These are phyloP conservation scores for Scleroderma citrinum DNA, from an alignment of 768 basidiomycete species.

Conservation along the genomic window DNA sequence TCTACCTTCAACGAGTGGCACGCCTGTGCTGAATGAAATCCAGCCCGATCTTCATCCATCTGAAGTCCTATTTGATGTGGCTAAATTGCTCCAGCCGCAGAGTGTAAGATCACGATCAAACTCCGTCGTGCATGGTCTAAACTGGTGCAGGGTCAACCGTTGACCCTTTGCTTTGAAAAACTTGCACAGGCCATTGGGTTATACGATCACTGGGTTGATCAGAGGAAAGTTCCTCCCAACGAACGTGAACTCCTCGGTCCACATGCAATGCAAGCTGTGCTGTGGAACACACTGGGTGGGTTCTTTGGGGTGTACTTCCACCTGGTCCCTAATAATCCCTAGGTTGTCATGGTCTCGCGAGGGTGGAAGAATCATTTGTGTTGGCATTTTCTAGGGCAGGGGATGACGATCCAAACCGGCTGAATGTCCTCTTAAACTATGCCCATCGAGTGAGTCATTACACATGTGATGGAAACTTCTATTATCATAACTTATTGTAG, in stretches of 20 bases:
- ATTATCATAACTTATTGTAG: slow-evolving; percentile 29
- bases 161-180: slow-evolving; percentile 63
- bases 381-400: slow-evolving; percentile 58
- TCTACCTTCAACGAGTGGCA: slow-evolving; percentile 43
- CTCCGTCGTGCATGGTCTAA: neutral
- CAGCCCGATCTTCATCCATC: slow-evolving; percentile 71
- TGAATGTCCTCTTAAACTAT: slow-evolving; percentile 57
- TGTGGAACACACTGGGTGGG: slow-evolving; percentile 68
- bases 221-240: slow-evolving; percentile 40
- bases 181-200: slow-evolving; percentile 60
- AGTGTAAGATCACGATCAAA: slow-evolving; percentile 37
- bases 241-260: slow-evolving; percentile 65
- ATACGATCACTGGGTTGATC: slow-evolving; percentile 68
- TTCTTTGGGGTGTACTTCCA: neutral
- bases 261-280: slow-evolving; percentile 66
- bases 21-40: slow-evolving; percentile 60
- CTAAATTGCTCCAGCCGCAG: slow-evolving; percentile 64
- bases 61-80: slow-evolving; percentile 71
- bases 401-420: slow-evolving; percentile 53
- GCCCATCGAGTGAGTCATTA: slow-evolving; percentile 52
- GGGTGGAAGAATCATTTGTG: slow-evolving; percentile 64
- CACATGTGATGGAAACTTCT: slow-evolving; percentile 9
- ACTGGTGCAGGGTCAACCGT: slow-evolving; percentile 55
- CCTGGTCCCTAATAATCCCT: slow-evolving; percentile 7
- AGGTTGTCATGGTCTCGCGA: slow-evolving; percentile 66